Evolutionary conservation across 2,329 filamentous ascomycete species (phyloP), one percentile per base, ranked within the genome.

Genomic region (Orbilia javanica): DNA sequence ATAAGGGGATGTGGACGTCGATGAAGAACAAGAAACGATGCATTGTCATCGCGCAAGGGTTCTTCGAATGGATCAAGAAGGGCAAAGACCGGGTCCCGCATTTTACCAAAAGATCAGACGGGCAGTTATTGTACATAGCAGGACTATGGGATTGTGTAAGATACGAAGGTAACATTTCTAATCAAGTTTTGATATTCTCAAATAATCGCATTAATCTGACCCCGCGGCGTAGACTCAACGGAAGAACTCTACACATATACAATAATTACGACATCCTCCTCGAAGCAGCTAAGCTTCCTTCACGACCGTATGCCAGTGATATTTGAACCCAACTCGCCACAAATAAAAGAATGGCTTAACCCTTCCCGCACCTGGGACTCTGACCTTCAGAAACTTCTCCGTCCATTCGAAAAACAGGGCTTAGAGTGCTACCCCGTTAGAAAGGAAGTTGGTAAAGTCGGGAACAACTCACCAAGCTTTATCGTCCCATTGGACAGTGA

Each of bases 241-340:
- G 88, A 92, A 79, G 92, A 91, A 83, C 85, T 90, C 4, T 97
- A 95, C 83, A 96, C 93, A 0, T 99, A 97, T 84, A 95, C 94
- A 1, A 90, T 99, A 83, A 95, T 98, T 83, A 99, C 96, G 0
- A 98, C 95, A 0, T 88, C 91, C 77, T 92, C 93, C 6, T 97
- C 95, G 82, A 87, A 90, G 79, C 92, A 95, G 83, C 87, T 98
- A 60, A 90, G 87, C 29, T 98, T 97, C 80, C 86, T 99, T 18
- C 96, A 99, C 83, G 92, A 97, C 82, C 90, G 96, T 15, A 99
- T 99, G 96, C 96, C 96, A 0, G 95, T 97, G 4, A 92, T 98
- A 31, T 84, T 99, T 0, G 90, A 97, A 4, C 90, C 92, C 3
- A 90, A 90, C 3, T 93, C 91, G 0, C 88, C 92, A 0, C 88